Percentiles rank a stretch among this genome's conserved stretches.
These are phyloP conservation scores for Podospora australis DNA, from an alignment of 495 filamentous ascomycete genomes.

Conservation along the genomic window DNA sequence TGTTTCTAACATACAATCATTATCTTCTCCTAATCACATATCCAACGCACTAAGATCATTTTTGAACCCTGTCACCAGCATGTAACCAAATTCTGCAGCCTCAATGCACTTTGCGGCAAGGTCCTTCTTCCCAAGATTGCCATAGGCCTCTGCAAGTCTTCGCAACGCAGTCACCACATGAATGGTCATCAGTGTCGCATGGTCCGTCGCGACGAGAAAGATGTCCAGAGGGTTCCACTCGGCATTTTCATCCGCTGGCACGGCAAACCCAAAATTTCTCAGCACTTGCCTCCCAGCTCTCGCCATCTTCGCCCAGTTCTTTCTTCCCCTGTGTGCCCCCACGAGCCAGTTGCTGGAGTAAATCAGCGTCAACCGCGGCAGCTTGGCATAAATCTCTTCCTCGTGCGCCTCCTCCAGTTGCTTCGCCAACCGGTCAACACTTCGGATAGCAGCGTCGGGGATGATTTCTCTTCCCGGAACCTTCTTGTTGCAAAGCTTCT, in stretches of 20 bases:
- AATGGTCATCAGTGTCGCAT: constrained; percentile 32
- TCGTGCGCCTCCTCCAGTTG: constrained; percentile 36
- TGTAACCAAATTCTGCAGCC: constrained; percentile 32
- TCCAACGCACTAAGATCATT: constrained; percentile 24
- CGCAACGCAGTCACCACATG: constrained; percentile 34
- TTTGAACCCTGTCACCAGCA: constrained; percentile 34
- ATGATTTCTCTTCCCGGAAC: constrained; percentile 15
- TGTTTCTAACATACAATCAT: too few relatives aligned
- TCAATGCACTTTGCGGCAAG: constrained; percentile 22
- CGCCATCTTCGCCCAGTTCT: constrained; percentile 34
- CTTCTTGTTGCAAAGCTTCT: constrained; percentile 22
- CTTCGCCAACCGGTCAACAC: constrained; percentile 25
- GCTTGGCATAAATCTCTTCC: constrained; percentile 24
- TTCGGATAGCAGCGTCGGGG: constrained; percentile 25
- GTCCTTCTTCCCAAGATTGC: constrained; percentile 22
- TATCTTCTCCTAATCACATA: constrained; percentile 7
- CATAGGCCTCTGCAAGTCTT: constrained; percentile 30
- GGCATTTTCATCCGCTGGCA: constrained; percentile 17
- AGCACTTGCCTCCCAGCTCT: constrained; percentile 31
- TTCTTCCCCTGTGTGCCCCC: constrained; percentile 30
- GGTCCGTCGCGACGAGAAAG: constrained; percentile 11
- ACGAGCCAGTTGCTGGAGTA: constrained; percentile 38
- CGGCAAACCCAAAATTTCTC: constrained; percentile 39
- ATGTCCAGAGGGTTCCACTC: constrained; percentile 25
- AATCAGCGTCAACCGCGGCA: constrained; percentile 37